Conservation (phyloP, 2,329 filamentous ascomycete species). For the Aspergillus amoenus region DNA sequence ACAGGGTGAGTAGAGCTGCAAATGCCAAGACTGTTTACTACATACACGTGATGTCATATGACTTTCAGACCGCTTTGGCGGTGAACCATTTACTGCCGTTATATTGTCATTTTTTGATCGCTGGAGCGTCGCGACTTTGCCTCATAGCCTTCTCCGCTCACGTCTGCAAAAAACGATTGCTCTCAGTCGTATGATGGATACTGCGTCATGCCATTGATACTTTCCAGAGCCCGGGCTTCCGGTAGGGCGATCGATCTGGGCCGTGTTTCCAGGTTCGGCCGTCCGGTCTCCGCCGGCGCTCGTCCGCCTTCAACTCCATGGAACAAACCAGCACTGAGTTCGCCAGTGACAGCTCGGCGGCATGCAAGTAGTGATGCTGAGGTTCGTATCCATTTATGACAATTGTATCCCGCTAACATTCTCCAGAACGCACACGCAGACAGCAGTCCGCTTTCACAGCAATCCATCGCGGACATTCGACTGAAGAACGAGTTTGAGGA, state of each 20-base stretch:
- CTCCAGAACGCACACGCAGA: background rate
- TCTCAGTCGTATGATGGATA: conserved; percentile 14
- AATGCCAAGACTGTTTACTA: background rate
- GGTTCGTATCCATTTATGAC: background rate
- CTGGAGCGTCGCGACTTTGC: background rate
- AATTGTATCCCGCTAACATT: background rate
- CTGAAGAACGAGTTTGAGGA: conserved; percentile 35
- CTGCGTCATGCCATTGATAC: conserved; percentile 23
- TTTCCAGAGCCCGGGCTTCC: conserved; percentile 19
- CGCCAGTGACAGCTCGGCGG: background rate
- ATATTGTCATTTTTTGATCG: background rate
- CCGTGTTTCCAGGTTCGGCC: background rate
- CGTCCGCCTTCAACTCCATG: background rate
- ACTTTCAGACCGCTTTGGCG: background rate
- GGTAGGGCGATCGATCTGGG: conserved; percentile 8
- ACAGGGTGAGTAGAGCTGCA: too few relatives aligned
- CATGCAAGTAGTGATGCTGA: background rate
- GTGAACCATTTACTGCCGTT: background rate
- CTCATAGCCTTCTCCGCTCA: background rate
- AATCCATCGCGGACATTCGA: conserved; percentile 28
- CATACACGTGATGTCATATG: background rate
- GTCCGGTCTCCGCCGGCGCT: conserved; percentile 1
- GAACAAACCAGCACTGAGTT: background rate
- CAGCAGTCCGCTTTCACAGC: conserved; percentile 7
- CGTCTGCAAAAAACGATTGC: background rate